These are phyloP conservation scores for Tricholomella constricta DNA, from an alignment of 768 basidiomycete species.

Conservation along the genomic window DNA sequence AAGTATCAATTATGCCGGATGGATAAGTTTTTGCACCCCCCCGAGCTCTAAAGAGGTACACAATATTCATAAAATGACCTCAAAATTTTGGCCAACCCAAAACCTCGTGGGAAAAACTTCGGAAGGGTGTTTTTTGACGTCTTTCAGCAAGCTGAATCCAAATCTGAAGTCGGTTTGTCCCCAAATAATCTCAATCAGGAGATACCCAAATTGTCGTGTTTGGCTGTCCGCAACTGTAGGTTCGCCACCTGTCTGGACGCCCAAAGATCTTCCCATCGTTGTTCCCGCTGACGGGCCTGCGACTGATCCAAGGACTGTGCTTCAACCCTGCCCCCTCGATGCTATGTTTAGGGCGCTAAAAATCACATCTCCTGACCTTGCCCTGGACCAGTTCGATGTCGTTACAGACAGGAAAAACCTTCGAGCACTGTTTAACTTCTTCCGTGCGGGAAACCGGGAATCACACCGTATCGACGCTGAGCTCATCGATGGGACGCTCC, in stretches of 20 bases:
- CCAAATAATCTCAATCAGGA: too few species aligned
- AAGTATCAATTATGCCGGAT: too few species aligned
- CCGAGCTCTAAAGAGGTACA: too few species aligned
- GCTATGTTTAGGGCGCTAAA: conserved; percentile 13
- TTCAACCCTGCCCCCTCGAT: conserved; percentile 16
- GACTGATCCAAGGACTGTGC: conserved; percentile 14
- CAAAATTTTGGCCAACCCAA: too few species aligned
- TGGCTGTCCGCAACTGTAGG: too few species aligned
- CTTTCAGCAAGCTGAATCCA: too few species aligned
- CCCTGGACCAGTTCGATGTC: conserved; percentile 15
- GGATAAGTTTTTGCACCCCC: too few species aligned
- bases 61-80: too few species aligned
- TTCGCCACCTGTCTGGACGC: conserved; percentile 18
- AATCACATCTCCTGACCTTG: conserved; percentile 13
- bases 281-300: conserved; percentile 11
- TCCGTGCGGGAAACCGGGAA: neutral
- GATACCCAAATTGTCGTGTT: too few species aligned
- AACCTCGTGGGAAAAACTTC: too few species aligned
- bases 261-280: conserved; percentile 14
- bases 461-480: conserved; percentile 21
- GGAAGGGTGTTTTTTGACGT: too few species aligned
- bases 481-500: conserved; percentile 14
- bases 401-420: conserved; percentile 21
- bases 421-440: conserved; percentile 18
- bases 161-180: too few species aligned